Evolutionary conservation across 2,329 filamentous ascomycete genomes (phyloP), one percentile per base, ranked within the genome.

Genomic region (Xylaria sp.): DNA sequence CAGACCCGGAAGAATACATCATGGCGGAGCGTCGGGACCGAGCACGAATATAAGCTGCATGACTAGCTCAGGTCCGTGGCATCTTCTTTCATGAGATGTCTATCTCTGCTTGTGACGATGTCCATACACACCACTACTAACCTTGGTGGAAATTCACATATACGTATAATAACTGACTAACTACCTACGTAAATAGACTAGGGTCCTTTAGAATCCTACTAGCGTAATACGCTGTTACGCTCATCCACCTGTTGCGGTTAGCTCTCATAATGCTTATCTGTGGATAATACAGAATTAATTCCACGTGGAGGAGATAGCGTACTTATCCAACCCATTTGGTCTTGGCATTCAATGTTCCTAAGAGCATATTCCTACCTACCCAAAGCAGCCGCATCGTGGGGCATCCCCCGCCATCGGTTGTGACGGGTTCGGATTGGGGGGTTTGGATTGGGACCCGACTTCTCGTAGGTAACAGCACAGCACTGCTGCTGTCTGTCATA

Each of bases 341-440:
- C 28, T 28, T 20, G 46, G n/a, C 46, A 48, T 10, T n/a, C n/a
- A n/a, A n/a, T n/a, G n/a, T n/a, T 7, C 8, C 20, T 9, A 20
- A 12, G 20, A 55, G 25, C 28, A 37, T n/a, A n/a, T n/a, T n/a
- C n/a, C n/a, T n/a, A n/a, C 28, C 37, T 25, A 28, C 56, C 55
- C 18, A 28, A 48, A 61, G 56, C 65, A 68, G 65, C 68, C 65
- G 61, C 65, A 58, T 68, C 68, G 68, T 65, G 68, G 68, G 68
- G 68, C 65, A 68, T 55, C 68, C 68, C 68, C 68, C 68, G 65
- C 62, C 57, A 65, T 65, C 41, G 15, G 54, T 58, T 34, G 54
- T 59, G 51, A 67, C 52, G 10, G 52, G 52, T 54, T 32, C 32
- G 25, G 34, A 56, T 37, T 41, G 32, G 34, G 34, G 28, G 48